Conservation (phyloP, 306 rosid genomes). For the Notholithocarpus densiflorus region DNA sequence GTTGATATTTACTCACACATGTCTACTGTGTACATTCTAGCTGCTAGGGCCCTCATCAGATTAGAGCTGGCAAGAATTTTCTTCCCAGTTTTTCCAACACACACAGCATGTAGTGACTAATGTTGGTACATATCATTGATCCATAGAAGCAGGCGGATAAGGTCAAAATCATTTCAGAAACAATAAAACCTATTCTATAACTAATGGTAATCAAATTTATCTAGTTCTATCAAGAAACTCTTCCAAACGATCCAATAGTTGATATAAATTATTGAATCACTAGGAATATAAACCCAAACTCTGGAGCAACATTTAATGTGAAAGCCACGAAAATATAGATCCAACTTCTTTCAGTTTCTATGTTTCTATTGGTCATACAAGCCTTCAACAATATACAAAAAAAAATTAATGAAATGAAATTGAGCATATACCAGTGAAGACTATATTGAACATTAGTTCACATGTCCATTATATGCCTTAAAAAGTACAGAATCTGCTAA, state of each 20-base stretch:
- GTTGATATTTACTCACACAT: neutral
- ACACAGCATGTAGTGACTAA: neutral
- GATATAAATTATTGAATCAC: neutral
- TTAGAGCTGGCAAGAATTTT: neutral
- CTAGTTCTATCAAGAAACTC: too few relatives aligned
- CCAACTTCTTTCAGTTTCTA: neutral
- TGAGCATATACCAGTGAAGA: neutral
- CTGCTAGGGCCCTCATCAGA: neutral
- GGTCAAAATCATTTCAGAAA: neutral
- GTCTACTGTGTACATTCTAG: neutral
- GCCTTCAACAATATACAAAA: neutral
- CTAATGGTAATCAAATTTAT: neutral
- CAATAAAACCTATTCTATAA: neutral
- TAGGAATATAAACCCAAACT: neutral
- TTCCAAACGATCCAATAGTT: neutral
- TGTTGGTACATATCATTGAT: neutral
- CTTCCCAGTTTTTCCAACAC: neutral
- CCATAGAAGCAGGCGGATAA: neutral
- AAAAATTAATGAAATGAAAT: neutral
- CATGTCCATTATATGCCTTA: neutral
- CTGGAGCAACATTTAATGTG: neutral
- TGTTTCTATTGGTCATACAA: neutral
- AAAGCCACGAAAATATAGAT: neutral
- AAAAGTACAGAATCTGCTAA: neutral
- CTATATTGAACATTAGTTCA: neutral